Conservation (phyloP, 129 eudicot species). For the Flaveria trinervia region DNA sequence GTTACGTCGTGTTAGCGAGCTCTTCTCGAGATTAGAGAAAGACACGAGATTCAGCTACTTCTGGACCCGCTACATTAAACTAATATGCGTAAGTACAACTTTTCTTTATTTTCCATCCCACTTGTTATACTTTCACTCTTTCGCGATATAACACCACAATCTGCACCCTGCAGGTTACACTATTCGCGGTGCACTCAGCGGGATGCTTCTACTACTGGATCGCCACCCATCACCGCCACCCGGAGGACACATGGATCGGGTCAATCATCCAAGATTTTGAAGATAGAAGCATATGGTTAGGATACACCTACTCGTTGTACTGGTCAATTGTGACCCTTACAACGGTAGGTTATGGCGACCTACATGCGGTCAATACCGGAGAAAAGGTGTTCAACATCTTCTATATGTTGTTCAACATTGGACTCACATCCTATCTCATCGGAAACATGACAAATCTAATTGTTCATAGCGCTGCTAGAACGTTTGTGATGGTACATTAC, state of each 20-base stretch:
- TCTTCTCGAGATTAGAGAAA: slow-evolving; percentile 79
- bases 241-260: slow-evolving; percentile 65
- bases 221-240: slow-evolving; percentile 48
- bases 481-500: slow-evolving; percentile 57
- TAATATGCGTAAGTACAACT: slow-evolving; percentile 45
- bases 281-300: slow-evolving; percentile 58
- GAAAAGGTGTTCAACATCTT: slow-evolving; percentile 66
- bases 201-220: slow-evolving; percentile 79
- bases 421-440: slow-evolving; percentile 68
- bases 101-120: no score
- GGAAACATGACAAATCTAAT: slow-evolving; percentile 81
- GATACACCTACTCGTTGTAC: slow-evolving; percentile 64
- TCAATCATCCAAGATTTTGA: slow-evolving; percentile 42
- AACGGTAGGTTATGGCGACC: slow-evolving; percentile 73
- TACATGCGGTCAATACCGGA: slow-evolving; percentile 62
- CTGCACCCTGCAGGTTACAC: slow-evolving; percentile 50
- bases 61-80: slow-evolving; percentile 63
- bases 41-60: slow-evolving; percentile 82
- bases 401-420: slow-evolving; percentile 82
- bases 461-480: slow-evolving; percentile 63
- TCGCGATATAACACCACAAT: no score
- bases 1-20: slow-evolving; percentile 68
- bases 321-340: slow-evolving; percentile 81
- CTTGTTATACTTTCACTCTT: no score
- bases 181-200: slow-evolving; percentile 65